phyloP scores from a whole-genome alignment of 169 alveolate species.

The Plasmodium knowlesi region DNA sequence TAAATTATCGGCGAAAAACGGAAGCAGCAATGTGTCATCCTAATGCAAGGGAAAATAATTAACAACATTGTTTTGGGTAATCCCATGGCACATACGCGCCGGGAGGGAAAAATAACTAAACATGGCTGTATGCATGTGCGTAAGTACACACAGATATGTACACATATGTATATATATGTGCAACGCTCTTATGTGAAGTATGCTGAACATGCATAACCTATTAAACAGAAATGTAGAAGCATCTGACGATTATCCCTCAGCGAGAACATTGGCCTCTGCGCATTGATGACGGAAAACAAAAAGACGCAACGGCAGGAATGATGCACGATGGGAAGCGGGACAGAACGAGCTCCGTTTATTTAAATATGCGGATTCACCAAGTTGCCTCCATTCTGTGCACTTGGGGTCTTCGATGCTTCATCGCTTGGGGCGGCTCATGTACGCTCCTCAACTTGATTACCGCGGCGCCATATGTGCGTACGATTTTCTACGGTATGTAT shows the following conservation, averaged over 20 bases:
- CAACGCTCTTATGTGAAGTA: not conserved
- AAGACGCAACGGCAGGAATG: not conserved
- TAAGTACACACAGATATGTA: not conserved
- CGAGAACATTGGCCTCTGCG: not conserved
- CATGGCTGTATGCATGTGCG: not conserved
- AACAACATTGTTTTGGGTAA: not conserved
- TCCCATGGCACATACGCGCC: not conserved
- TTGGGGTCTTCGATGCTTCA: not conserved
- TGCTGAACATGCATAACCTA: not conserved
- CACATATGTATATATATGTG: not conserved
- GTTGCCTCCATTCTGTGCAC: not conserved
- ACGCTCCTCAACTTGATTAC: not conserved
- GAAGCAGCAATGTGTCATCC: not conserved
- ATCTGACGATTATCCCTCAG: not conserved
- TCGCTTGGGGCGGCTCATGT: not conserved
- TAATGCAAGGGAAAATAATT: not conserved
- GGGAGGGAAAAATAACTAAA: not conserved
- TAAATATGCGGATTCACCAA: not conserved
- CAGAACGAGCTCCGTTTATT: not conserved
- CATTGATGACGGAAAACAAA: not conserved
- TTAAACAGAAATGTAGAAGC: not conserved
- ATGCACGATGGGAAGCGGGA: not conserved
- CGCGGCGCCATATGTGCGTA: not conserved
- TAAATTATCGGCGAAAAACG: not conserved
- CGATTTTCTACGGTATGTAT: slow-evolving; percentile 39